Evolutionary conservation across 495 filamentous ascomycete genomes (phyloP).

Genomic region (Talaromyces borbonicus): DNA sequence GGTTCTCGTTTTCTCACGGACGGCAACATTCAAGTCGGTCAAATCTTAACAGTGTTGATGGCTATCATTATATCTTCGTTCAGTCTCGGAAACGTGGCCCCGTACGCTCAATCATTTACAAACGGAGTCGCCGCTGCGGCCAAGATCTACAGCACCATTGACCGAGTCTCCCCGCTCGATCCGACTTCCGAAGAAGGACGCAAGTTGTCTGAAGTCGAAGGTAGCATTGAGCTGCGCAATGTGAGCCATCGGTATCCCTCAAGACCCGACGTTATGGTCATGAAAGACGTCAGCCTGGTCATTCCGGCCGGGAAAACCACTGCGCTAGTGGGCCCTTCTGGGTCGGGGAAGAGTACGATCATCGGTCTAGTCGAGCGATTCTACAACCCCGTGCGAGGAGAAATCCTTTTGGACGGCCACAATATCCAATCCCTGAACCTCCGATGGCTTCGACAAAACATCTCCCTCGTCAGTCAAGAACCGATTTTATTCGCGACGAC

Average conservation of each 20-base stretch:
- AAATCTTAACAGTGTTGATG: conserved; percentile 71
- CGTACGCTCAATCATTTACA: conserved; percentile 76
- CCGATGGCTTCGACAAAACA: conserved; percentile 83
- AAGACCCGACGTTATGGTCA: conserved; percentile 76
- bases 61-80: conserved; percentile 87
- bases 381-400: conserved; percentile 76
- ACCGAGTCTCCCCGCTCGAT: conserved; percentile 80
- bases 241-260: conserved; percentile 93
- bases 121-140: conserved; percentile 71
- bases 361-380: conserved; percentile 89
- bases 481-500: conserved; percentile 63
- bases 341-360: conserved; percentile 86
- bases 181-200: conserved; percentile 60
- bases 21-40: conserved; percentile 46
- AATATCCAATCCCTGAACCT: conserved; percentile 76
- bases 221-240: conserved; percentile 70
- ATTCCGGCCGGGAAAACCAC: conserved; percentile 82
- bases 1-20: conserved; percentile 69
- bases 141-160: conserved; percentile 90
- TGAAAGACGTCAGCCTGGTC: conserved; percentile 66
- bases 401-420: conserved; percentile 73
- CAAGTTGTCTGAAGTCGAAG: conserved; percentile 61
- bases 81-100: conserved; percentile 78
- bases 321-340: conserved; percentile 78
- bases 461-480: conserved; percentile 83